A percentile compares a stretch with the other conserved stretches of the same genome.
Conservation (phyloP, 2,329 filamentous ascomycete genomes). For the Exophiala sp. region DNA sequence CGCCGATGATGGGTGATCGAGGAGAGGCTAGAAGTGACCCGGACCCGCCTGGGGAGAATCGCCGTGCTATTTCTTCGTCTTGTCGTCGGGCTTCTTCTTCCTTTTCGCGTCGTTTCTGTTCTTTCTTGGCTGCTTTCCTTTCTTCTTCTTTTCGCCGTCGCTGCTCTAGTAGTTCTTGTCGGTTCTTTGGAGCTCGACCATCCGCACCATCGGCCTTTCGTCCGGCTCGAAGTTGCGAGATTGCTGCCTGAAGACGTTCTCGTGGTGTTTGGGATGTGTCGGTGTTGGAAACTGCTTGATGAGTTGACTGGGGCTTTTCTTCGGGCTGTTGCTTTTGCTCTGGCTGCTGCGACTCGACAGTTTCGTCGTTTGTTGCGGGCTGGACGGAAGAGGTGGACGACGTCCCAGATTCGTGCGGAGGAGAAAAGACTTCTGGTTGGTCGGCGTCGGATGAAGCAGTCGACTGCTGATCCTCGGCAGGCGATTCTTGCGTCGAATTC, state of each 20-base stretch:
- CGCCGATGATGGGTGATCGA: constrained; percentile 42
- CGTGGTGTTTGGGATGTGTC: constrained; percentile 17
- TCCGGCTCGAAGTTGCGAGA: constrained; percentile 75
- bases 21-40: constrained; percentile 53
- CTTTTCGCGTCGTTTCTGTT: constrained; percentile 68
- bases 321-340: not conserved
- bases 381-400: constrained; percentile 66
- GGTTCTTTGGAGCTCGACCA: constrained; percentile 73
- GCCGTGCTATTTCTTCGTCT: constrained; percentile 52
- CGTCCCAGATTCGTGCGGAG: constrained; percentile 42
- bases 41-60: constrained; percentile 52
- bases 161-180: constrained; percentile 86
- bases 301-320: constrained; percentile 12
- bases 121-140: constrained; percentile 83
- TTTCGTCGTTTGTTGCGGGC: constrained; percentile 32
- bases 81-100: constrained; percentile 65
- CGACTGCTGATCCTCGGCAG: constrained; percentile 28
- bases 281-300: constrained; percentile 4
- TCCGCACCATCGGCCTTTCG: constrained; percentile 82
- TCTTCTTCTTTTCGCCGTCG: constrained; percentile 81
- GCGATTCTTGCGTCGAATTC: constrained; percentile 25
- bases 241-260: constrained; percentile 71
- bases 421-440: constrained; percentile 32
- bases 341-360: constrained; percentile 4
- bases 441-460: constrained; percentile 41